Conservation (phyloP, 2,329 filamentous ascomycete genomes). For the Fusarium sp. region DNA sequence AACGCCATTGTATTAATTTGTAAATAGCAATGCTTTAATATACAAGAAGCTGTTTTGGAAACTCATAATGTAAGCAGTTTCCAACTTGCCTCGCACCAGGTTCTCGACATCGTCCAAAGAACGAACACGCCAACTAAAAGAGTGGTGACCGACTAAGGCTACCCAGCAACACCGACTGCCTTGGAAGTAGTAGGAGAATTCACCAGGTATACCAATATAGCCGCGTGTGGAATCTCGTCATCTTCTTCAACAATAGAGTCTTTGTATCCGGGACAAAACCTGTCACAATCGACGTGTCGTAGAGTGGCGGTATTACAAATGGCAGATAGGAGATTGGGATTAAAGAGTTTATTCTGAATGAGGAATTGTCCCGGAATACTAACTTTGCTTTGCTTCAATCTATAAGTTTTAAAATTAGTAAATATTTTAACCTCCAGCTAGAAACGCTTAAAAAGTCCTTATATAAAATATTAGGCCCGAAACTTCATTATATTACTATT, state of each 20-base stretch:
- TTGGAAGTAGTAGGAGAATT: neutral
- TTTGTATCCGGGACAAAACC: neutral
- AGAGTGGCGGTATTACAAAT: neutral
- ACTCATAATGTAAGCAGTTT: too few species aligned
- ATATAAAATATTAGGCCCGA: too few species aligned
- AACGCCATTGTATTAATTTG: neutral
- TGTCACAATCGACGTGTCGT: neutral
- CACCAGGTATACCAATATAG: neutral
- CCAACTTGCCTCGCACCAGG: neutral
- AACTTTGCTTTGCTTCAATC: too few species aligned
- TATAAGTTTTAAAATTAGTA: too few species aligned
- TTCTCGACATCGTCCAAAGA: neutral
- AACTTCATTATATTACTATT: too few species aligned
- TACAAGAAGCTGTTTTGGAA: neutral
- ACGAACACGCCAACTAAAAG: neutral
- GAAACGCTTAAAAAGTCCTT: too few species aligned
- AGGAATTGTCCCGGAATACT: neutral
- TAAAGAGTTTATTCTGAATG: neutral
- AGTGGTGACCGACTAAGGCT: neutral
- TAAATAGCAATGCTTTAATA: rapidly evolving
- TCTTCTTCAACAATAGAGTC: rapidly evolving
- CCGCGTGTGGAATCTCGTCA: rapidly evolving
- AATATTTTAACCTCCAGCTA: too few species aligned
- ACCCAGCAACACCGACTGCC: neutral
- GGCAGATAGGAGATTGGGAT: neutral